Evolutionary conservation across 495 filamentous ascomycete genomes (phyloP), one percentile per base, ranked within the genome.

Genomic region (Acidomyces sp.): DNA sequence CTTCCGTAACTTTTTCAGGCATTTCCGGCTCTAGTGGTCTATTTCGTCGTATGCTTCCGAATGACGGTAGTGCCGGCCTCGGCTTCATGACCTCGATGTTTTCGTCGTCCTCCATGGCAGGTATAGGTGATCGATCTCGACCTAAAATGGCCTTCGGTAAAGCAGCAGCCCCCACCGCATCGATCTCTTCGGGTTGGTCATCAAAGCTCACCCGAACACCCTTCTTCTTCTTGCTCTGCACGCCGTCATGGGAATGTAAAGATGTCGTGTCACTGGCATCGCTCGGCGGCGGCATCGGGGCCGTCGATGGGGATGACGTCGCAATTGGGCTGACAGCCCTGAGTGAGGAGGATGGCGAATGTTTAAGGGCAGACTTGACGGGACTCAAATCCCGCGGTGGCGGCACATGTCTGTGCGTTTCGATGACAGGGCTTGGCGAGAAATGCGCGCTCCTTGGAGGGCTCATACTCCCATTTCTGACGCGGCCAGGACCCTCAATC

Each of bases 161-260:
- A 2, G 39, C 7, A n/a, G 51, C 46, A 13, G 70, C 72, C 5
- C 34, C 31, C n/a, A 75, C 72, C 22, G 74, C 65, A 16, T 71
- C 77, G 7, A 78, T 71, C 37, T 77, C 59, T 28, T 75, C 67
- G 1, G 74, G 64, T 25, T 73, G 70, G 17, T 92, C 85, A 46
- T 90, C 83, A 50, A 93, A 94, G 59, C 85, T 93, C 47, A 94
- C 86, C 37, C 84, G 74, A 6, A 70, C 77, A 19, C 66, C 62
- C 53, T 80, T 87, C 58, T 76, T 88, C 31, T 72, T 78, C 43
- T 57, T 58, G 19, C 27, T 31, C 11, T 55, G 55, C 4, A 61
- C 41, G 19, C 65, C 63, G 18, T 85, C 82, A 17, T 85, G 79
- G 5, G 72, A 75, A 9, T 59, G 59, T 7, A 67, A 59, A 3